phyloP scores from a whole-genome alignment of 2,329 filamentous ascomycete genomes.

The Biscogniauxia mediterranea region DNA sequence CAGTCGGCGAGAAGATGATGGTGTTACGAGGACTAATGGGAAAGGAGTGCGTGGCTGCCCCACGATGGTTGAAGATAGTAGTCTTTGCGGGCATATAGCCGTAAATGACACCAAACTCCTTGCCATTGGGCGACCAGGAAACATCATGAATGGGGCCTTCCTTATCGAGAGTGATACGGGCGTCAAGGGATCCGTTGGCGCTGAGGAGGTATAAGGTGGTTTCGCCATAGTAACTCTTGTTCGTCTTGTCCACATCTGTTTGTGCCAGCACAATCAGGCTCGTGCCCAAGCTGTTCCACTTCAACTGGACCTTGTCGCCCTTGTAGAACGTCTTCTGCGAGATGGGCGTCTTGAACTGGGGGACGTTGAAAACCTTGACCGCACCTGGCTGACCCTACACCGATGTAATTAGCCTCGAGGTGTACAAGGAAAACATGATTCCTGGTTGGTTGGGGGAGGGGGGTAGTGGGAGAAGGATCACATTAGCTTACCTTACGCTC shows the following conservation, averaged over 20 bases:
- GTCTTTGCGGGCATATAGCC: slow-evolving; percentile 99
- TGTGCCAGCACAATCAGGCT: slow-evolving; percentile 92
- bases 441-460: too few relatives aligned
- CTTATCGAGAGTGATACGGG: slow-evolving; percentile 88
- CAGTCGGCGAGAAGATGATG: slow-evolving; percentile 89
- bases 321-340: slow-evolving; percentile 99
- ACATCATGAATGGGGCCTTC: slow-evolving; percentile 98
- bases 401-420: slow-evolving; percentile 2
- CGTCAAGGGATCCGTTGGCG: slow-evolving; percentile 88
- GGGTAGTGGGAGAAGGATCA: neutral
- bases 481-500: slow-evolving; percentile 75
- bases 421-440: neutral
- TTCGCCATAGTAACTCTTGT: slow-evolving; percentile 99
- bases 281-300: slow-evolving; percentile 93
- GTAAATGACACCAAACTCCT: slow-evolving; percentile 96
- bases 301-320: slow-evolving; percentile 96
- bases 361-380: slow-evolving; percentile 92
- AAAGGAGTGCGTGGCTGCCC: slow-evolving; percentile 80
- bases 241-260: slow-evolving; percentile 96
- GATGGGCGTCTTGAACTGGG: slow-evolving; percentile 76
- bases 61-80: slow-evolving; percentile 92
- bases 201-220: slow-evolving; percentile 95
- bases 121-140: slow-evolving; percentile 96
- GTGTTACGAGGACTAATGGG: slow-evolving; percentile 88
- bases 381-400: slow-evolving; percentile 82